phyloP scores from a whole-genome alignment of 1,139 yeast genomes.

The Yamadazyma trypodendri region DNA sequence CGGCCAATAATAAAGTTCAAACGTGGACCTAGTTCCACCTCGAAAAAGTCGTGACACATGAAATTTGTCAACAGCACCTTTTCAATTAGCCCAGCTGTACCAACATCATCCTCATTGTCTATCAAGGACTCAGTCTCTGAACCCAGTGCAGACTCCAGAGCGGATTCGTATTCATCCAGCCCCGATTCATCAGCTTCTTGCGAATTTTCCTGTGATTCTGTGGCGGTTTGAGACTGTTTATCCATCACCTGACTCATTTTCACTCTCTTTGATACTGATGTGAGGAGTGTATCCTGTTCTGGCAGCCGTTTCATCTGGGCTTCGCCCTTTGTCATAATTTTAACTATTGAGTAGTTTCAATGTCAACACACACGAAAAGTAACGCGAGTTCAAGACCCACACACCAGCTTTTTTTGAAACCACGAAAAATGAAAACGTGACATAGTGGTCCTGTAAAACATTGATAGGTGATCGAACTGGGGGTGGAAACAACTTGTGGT shows the following conservation, averaged over 20 bases:
- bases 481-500: no score
- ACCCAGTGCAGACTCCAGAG: conserved; percentile 2
- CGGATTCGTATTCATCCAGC: conserved; percentile 4
- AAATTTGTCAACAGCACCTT: conserved; percentile 62
- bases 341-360: no score
- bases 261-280: not conserved
- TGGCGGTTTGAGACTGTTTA: not conserved
- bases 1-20: conserved; percentile 90
- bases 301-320: no score
- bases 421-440: no score
- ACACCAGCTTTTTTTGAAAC: no score
- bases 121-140: conserved; percentile 7
- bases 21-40: conserved; percentile 74
- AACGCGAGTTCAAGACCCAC: no score
- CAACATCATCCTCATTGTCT: conserved; percentile 13
- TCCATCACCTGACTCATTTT: not conserved
- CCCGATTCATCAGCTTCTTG: not conserved
- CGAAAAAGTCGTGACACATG: conserved; percentile 83
- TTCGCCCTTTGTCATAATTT: no score
- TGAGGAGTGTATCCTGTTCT: no score
- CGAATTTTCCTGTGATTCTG: no score
- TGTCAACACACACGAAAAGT: no score
- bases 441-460: no score
- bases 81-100: conserved; percentile 56
- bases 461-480: no score